Percentiles rank a stretch among this genome's conserved stretches.
Conservation (phyloP, 257 asterid genomes). For the Penstemon barbatus region DNA sequence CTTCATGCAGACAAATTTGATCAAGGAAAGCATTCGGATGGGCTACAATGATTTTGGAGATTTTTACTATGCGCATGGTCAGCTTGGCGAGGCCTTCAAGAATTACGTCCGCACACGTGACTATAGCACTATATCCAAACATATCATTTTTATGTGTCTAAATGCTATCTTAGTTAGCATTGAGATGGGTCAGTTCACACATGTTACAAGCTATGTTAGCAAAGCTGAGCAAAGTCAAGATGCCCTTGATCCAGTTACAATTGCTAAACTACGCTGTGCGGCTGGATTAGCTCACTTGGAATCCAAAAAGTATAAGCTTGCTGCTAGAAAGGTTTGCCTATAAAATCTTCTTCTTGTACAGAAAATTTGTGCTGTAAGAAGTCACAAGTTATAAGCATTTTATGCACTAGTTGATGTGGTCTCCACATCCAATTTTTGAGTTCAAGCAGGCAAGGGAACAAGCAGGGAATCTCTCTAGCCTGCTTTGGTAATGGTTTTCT, state of each 20-base stretch:
- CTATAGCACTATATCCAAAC: slow-evolving; percentile 89
- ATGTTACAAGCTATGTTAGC: slow-evolving; percentile 83
- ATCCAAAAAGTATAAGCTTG: slow-evolving; percentile 79
- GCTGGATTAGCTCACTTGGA: slow-evolving; percentile 92
- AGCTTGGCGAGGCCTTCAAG: slow-evolving; percentile 86
- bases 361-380: slow-evolving; percentile 16
- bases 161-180: slow-evolving; percentile 89
- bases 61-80: slow-evolving; percentile 84
- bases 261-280: slow-evolving; percentile 77
- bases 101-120: slow-evolving; percentile 93
- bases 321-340: slow-evolving; percentile 90
- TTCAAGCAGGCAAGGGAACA: too few relatives aligned
- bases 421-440: too few relatives aligned
- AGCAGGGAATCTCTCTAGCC: neutral
- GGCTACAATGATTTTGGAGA: slow-evolving; percentile 99
- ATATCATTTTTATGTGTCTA: slow-evolving; percentile 83
- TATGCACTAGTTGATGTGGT: neutral
- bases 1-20: slow-evolving; percentile 79
- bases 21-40: slow-evolving; percentile 97
- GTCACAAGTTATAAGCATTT: neutral
- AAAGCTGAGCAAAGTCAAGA: slow-evolving; percentile 89
- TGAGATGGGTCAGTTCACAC: slow-evolving; percentile 96
- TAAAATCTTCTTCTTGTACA: neutral
- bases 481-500: neutral
- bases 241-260: slow-evolving; percentile 61